These are phyloP conservation scores for Capsicum chinense DNA, from an alignment of 257 asterid species.

Conservation along the genomic window DNA sequence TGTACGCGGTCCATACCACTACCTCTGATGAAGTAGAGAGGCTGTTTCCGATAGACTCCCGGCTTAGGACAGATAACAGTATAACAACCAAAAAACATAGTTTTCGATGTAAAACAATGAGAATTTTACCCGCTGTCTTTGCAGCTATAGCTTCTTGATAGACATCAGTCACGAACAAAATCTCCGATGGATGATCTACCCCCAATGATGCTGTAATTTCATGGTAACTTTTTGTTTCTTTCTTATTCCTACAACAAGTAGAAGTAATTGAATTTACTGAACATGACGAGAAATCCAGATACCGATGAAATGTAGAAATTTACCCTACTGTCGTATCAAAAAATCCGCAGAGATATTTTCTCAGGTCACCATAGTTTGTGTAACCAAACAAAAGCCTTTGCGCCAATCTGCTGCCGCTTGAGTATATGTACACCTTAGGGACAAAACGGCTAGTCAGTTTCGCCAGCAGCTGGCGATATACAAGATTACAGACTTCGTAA, in stretches of 20 bases:
- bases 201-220: slow-evolving; percentile 81
- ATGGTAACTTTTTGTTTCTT: slow-evolving; percentile 76
- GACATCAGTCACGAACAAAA: slow-evolving; percentile 80
- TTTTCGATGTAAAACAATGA: neutral
- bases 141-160: slow-evolving; percentile 98
- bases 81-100: too few relatives aligned
- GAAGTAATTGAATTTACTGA: slow-evolving; percentile 1
- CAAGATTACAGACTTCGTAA: neutral
- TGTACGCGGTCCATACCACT: too few relatives aligned
- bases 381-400: slow-evolving; percentile 91
- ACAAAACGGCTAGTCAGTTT: slow-evolving; percentile 26
- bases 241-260: slow-evolving; percentile 65
- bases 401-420: slow-evolving; percentile 99
- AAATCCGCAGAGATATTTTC: slow-evolving; percentile 80
- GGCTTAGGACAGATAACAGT: too few relatives aligned
- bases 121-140: slow-evolving; percentile 74
- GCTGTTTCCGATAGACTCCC: too few relatives aligned
- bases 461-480: neutral
- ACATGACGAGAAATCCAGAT: neutral
- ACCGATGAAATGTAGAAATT: slow-evolving; percentile 21
- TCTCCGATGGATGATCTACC: slow-evolving; percentile 79
- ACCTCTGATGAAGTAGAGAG: too few relatives aligned
- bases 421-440: slow-evolving; percentile 85
- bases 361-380: slow-evolving; percentile 81
- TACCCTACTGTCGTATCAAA: slow-evolving; percentile 96